Evolutionary conservation across 306 rosid species (phyloP).

Genomic region (Glycine tomentella): DNA sequence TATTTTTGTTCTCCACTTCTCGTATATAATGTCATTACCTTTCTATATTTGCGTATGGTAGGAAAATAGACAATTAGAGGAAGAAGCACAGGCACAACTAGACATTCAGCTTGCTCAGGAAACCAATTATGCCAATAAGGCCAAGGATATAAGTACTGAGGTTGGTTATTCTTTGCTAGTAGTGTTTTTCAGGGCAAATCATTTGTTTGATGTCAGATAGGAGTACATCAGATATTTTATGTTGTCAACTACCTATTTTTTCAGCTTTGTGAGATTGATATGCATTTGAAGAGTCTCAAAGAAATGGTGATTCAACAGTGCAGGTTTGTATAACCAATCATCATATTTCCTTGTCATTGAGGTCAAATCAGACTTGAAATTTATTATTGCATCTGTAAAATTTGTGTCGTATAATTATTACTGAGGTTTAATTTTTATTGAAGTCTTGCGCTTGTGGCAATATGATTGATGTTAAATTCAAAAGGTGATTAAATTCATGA

Average conservation of each 20-base stretch:
- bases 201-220: constrained; percentile 38
- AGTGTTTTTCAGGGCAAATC: constrained; percentile 35
- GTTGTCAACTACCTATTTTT: constrained; percentile 45
- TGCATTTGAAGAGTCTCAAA: constrained; percentile 64
- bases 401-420: neutral
- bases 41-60: constrained; percentile 42
- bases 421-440: constrained; percentile 8
- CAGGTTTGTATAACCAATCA: constrained; percentile 65
- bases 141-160: constrained; percentile 73
- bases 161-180: constrained; percentile 53
- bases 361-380: constrained; percentile 32
- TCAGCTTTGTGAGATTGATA: constrained; percentile 76
- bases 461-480: constrained; percentile 4
- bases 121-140: constrained; percentile 73
- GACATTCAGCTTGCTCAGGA: constrained; percentile 76
- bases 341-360: constrained; percentile 19
- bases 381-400: constrained; percentile 17
- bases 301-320: constrained; percentile 75
- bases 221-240: constrained; percentile 31
- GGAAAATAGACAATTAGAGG: constrained; percentile 76
- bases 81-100: constrained; percentile 66
- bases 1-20: neutral
- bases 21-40: constrained; percentile 27
- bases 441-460: neutral
- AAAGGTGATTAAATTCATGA: constrained; percentile 12